phyloP scores from a whole-genome alignment of 805 yeast genomes.

The Wickerhamomyces bovis region DNA sequence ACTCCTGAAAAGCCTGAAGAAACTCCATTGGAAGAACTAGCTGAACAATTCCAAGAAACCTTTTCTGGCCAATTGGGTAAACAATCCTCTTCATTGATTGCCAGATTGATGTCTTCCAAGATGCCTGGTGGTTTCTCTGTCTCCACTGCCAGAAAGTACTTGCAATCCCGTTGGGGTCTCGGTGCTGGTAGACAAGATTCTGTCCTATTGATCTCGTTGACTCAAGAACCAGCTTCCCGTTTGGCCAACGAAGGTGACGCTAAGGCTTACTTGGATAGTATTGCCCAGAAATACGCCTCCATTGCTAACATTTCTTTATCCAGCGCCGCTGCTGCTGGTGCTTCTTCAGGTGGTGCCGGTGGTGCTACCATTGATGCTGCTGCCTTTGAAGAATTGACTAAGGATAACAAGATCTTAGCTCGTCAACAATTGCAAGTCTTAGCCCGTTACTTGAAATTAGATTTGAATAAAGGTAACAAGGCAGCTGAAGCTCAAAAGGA shows the following conservation, averaged over 20 bases:
- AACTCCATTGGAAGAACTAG: slow-evolving; percentile 91
- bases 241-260: slow-evolving; percentile 85
- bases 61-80: slow-evolving; percentile 89
- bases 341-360: slow-evolving; percentile 53
- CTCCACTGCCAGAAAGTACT: slow-evolving; percentile 85
- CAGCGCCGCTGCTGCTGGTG: slow-evolving; percentile 47
- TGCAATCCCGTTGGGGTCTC: slow-evolving; percentile 89
- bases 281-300: slow-evolving; percentile 82
- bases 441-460: slow-evolving; percentile 92
- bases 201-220: slow-evolving; percentile 73
- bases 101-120: slow-evolving; percentile 90
- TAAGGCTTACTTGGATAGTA: slow-evolving; percentile 75
- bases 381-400: slow-evolving; percentile 69
- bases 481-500: slow-evolving; percentile 70
- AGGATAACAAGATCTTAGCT: slow-evolving; percentile 42
- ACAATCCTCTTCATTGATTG: slow-evolving; percentile 81
- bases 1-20: slow-evolving; percentile 99
- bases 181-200: slow-evolving; percentile 93
- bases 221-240: slow-evolving; percentile 89
- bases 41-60: slow-evolving; percentile 89
- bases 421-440: slow-evolving; percentile 72
- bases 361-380: slow-evolving; percentile 92
- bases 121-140: slow-evolving; percentile 99
- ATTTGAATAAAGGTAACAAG: slow-evolving; percentile 86
- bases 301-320: slow-evolving; percentile 75